phyloP scores from a whole-genome alignment of 2,329 filamentous ascomycete genomes.

The Fusarium sp. region DNA sequence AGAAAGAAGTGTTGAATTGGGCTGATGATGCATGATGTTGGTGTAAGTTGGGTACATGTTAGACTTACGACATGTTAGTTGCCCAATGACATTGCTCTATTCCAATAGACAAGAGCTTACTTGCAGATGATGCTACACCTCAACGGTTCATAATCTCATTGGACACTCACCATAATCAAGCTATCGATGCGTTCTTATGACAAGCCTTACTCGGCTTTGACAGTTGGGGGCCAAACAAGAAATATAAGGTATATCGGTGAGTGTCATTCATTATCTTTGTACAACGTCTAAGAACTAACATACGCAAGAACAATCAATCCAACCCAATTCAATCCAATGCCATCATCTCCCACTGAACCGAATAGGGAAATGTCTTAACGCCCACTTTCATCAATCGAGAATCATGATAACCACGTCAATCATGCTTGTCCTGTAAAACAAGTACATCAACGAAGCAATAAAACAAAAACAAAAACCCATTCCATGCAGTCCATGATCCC shows the following conservation, averaged over 20 bases:
- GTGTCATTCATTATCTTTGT: slow-evolving; percentile 32
- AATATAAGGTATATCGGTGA: slow-evolving; percentile 3
- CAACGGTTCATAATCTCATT: slow-evolving; percentile 23
- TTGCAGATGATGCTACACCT: slow-evolving; percentile 9
- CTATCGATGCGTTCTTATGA: slow-evolving; percentile 15
- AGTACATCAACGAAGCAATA: slow-evolving; percentile 21
- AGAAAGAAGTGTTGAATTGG: slow-evolving; percentile 3
- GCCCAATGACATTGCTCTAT: slow-evolving; percentile 21
- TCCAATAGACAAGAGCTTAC: slow-evolving; percentile 16
- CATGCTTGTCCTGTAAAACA: slow-evolving; percentile 14
- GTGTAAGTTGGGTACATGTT: slow-evolving; percentile 30
- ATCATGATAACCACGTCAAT: slow-evolving; percentile 27
- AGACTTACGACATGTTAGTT: slow-evolving; percentile 8
- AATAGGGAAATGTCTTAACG: slow-evolving; percentile 17
- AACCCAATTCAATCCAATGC: slow-evolving; percentile 25
- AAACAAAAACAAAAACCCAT: slow-evolving; percentile 10
- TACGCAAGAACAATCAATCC: slow-evolving; percentile 24
- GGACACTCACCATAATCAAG: neutral
- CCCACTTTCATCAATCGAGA: slow-evolving; percentile 23
- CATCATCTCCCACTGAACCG: neutral
- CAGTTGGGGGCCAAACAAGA: slow-evolving; percentile 9
- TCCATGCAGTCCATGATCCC: slow-evolving; percentile 34
- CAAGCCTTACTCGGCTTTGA: neutral
- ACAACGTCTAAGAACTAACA: slow-evolving; percentile 32
- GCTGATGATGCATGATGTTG: slow-evolving; percentile 12